Evolutionary conservation across 495 filamentous ascomycete genomes (phyloP).

Genomic region (Trichoderma asperelloides): DNA sequence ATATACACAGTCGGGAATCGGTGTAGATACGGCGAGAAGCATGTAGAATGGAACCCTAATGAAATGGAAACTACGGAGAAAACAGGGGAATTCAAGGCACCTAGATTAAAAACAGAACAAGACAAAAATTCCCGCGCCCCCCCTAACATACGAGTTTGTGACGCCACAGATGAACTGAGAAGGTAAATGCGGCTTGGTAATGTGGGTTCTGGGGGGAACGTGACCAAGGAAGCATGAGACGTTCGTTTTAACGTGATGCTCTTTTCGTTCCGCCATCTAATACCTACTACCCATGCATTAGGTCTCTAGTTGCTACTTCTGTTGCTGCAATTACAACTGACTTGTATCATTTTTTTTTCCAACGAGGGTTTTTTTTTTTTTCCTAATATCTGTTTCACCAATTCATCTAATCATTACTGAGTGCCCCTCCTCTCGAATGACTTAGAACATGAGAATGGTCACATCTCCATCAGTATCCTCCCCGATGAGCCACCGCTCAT

Average conservation of each 20-base stretch:
- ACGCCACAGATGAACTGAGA: neutral
- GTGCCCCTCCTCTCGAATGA: conserved; percentile 12
- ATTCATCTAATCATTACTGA: neutral
- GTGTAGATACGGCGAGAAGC: neutral
- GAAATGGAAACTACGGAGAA: neutral
- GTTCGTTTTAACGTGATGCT: neutral
- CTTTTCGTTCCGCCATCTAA: neutral
- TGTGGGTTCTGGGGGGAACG: neutral
- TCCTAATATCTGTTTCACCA: neutral
- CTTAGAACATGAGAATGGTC: conserved; percentile 43
- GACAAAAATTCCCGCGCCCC: no score
- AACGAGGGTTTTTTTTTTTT: neutral
- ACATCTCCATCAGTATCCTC: conserved; percentile 45
- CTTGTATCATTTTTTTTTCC: no score
- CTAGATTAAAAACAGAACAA: neutral
- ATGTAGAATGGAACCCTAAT: neutral
- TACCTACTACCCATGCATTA: no score
- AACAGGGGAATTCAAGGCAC: neutral
- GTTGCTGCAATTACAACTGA: no score
- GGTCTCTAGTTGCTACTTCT: no score
- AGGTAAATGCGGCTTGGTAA: neutral
- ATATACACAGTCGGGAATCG: neutral
- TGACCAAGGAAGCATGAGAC: neutral
- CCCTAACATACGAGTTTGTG: conserved; percentile 1
- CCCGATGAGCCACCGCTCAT: conserved; percentile 55